These are phyloP conservation scores for Vitis amurensis DNA, from an alignment of 164 flowering plant genomes.

Conservation along the genomic window DNA sequence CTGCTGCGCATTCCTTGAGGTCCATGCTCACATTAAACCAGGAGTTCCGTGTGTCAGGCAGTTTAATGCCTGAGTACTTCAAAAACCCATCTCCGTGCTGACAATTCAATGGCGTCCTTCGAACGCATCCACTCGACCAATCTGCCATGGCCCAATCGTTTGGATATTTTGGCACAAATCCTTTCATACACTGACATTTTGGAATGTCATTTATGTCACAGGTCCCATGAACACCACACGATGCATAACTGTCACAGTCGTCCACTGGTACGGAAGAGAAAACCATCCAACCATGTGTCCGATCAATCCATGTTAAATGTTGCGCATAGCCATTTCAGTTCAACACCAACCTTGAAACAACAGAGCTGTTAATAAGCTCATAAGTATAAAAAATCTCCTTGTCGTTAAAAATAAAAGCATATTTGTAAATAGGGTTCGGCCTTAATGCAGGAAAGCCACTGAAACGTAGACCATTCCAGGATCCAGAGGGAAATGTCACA, in stretches of 20 bases:
- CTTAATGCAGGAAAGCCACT: not conserved
- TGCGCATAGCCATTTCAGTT: conserved; percentile 1
- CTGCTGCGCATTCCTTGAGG: conserved; percentile 19
- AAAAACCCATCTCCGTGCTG: conserved; percentile 15
- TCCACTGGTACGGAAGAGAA: conserved; percentile 2
- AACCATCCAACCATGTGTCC: conserved; percentile 11
- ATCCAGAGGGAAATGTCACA: not conserved
- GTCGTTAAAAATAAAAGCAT: too few species aligned
- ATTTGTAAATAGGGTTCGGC: too few species aligned
- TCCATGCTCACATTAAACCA: conserved; percentile 10
- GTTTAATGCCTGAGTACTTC: conserved; percentile 6
- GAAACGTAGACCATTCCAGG: conserved; percentile 13
- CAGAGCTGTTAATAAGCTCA: too few species aligned
- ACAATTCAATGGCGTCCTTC: conserved; percentile 18
- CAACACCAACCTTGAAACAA: conserved; percentile 7
- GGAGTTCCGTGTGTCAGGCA: conserved; percentile 23
- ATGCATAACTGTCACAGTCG: conserved; percentile 5
- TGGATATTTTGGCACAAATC: conserved; percentile 24
- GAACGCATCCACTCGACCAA: conserved; percentile 30
- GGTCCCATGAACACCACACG: conserved; percentile 23
- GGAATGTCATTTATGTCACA: conserved; percentile 19
- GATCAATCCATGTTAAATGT: conserved; percentile 17
- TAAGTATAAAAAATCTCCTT: too few species aligned
- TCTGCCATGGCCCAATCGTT: conserved; percentile 17
- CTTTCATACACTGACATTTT: conserved; percentile 27